Evolutionary conservation across 176 grass and related monocot species (phyloP).

Genomic region (Ananas comosus): DNA sequence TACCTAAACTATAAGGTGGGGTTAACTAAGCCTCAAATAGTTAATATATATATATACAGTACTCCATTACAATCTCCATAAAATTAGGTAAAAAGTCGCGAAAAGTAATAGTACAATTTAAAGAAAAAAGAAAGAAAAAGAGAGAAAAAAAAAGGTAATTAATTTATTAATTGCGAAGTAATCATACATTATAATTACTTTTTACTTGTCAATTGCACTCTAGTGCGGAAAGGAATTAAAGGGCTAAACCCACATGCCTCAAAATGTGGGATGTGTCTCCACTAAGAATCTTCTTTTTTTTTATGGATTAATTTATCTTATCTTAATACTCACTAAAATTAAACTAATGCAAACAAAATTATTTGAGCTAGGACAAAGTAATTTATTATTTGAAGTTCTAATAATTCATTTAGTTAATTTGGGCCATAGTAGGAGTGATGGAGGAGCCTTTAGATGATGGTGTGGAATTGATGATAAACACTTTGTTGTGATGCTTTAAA

Average conservation of each 20-base stretch:
- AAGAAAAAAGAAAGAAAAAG: conserved; percentile 6
- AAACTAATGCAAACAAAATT: background rate
- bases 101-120: too few relatives aligned
- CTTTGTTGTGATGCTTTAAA: background rate
- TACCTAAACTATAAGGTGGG: too few relatives aligned
- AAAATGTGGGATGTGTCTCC: conserved; percentile 42
- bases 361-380: background rate
- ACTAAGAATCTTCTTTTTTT: conserved; percentile 11
- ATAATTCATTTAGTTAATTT: background rate
- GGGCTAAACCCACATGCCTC: conserved; percentile 28
- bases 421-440: background rate
- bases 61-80: too few relatives aligned
- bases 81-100: too few relatives aligned
- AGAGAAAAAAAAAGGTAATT: conserved; percentile 2
- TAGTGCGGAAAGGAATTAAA: conserved; percentile 55
- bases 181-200: conserved; percentile 22
- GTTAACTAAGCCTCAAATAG: too few relatives aligned
- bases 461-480: background rate
- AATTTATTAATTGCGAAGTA: background rate
- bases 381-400: background rate
- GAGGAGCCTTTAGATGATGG: background rate
- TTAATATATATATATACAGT: too few relatives aligned
- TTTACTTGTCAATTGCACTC: conserved; percentile 32
- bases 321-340: background rate
- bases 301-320: background rate